Percentiles rank a stretch among this genome's conserved stretches.
Evolutionary conservation across 495 filamentous ascomycete genomes (phyloP).

Genomic region (Penicillium steckii): DNA sequence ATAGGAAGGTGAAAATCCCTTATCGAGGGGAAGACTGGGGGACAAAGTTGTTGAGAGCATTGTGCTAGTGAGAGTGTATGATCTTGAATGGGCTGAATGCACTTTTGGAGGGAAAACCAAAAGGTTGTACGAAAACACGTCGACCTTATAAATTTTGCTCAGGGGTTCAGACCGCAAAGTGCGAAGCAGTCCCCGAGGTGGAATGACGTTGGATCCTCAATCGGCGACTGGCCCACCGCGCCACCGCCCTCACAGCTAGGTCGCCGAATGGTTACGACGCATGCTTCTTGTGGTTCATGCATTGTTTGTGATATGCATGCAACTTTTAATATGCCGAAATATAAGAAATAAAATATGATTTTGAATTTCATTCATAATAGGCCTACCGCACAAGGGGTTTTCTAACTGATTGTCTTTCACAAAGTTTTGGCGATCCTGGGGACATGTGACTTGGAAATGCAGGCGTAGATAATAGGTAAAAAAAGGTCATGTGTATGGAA

Average conservation of each 20-base stretch:
- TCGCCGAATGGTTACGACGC: not conserved
- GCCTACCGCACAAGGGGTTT: no score
- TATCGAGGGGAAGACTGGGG: conserved; percentile 7
- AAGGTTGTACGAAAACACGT: not conserved
- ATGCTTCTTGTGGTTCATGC: not conserved
- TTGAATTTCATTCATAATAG: no score
- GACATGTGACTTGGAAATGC: no score
- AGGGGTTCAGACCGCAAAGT: not conserved
- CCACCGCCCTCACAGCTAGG: not conserved
- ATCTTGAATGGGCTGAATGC: no score
- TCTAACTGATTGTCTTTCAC: no score
- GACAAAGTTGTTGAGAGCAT: conserved; percentile 20
- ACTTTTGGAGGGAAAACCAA: not conserved
- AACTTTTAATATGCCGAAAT: no score
- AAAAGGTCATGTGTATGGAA: no score
- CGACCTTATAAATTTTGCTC: conserved; percentile 2
- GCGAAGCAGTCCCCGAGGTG: conserved; percentile 11
- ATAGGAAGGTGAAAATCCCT: conserved; percentile 16
- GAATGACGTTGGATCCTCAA: conserved; percentile 9
- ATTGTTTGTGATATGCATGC: not conserved
- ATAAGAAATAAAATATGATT: no score
- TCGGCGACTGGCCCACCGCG: conserved; percentile 16
- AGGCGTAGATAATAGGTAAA: no score
- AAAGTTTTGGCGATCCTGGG: no score
- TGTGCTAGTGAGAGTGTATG: conserved; percentile 3